Conservation (phyloP, 345 rosid species). For the Dovyalis caffra region DNA sequence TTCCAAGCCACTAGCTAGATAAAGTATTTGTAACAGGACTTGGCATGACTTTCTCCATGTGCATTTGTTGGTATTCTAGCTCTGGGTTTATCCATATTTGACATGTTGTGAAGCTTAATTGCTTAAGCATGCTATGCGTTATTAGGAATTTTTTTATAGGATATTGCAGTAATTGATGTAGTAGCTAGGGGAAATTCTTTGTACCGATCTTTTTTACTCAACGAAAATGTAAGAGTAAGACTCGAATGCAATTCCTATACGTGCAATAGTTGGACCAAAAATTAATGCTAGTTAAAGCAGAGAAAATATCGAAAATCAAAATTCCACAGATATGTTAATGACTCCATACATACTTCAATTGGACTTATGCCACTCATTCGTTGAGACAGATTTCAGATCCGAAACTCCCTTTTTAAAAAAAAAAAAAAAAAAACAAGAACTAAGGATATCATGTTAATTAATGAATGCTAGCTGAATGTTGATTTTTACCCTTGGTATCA, state of each 20-base stretch:
- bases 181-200: neutral
- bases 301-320: neutral
- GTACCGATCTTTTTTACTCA: neutral
- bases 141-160: neutral
- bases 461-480: no score
- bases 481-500: no score
- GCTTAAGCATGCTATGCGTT: neutral
- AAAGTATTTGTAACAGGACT: neutral
- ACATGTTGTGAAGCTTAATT: neutral
- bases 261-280: neutral
- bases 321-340: neutral
- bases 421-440: no score
- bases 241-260: neutral
- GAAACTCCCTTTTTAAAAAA: no score
- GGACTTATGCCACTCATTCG: no score
- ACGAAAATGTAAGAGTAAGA: neutral
- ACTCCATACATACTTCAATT: no score
- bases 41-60: constrained; percentile 27
- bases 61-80: constrained; percentile 4
- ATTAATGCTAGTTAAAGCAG: neutral
- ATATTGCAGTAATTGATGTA: neutral
- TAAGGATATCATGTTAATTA: no score
- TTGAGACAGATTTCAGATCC: no score
- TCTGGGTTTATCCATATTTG: neutral
- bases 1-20: neutral